Conservation (phyloP, 2,329 filamentous ascomycete species). For the Aspergillus ruber region DNA sequence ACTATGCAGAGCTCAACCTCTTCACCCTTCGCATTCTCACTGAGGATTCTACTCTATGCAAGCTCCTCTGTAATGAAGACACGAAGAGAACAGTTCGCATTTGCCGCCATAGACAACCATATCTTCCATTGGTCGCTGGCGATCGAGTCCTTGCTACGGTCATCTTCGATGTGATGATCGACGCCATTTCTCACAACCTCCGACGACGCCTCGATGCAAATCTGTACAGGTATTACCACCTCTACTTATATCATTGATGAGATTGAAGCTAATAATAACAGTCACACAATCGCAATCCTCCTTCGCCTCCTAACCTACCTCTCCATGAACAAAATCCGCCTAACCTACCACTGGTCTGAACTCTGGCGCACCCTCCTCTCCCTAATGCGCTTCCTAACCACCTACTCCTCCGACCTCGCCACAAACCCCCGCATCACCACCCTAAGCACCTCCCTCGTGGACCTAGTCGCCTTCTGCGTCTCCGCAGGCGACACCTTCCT, state of each 20-base stretch:
- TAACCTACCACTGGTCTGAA: conserved; percentile 90
- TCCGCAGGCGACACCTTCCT: conserved; percentile 86
- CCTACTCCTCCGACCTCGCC: conserved; percentile 73
- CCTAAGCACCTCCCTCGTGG: conserved; percentile 70
- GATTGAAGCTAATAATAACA: conserved; percentile 15
- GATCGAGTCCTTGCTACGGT: conserved; percentile 69
- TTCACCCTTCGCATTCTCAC: conserved; percentile 80
- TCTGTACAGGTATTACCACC: conserved; percentile 58
- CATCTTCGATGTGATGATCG: conserved; percentile 79
- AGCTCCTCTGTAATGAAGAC: conserved; percentile 75
- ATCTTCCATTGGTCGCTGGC: conserved; percentile 65
- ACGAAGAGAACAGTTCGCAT: conserved; percentile 68
- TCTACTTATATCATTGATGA: not conserved
- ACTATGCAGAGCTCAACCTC: conserved; percentile 79
- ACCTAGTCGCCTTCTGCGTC: conserved; percentile 75
- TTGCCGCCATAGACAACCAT: conserved; percentile 82
- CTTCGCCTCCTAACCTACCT: conserved; percentile 78
- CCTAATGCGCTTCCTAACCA: conserved; percentile 82
- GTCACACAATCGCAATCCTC: conserved; percentile 71
- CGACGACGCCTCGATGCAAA: conserved; percentile 75
- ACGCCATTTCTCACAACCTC: conserved; percentile 91
- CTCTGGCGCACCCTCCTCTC: conserved; percentile 85
- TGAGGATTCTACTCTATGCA: conserved; percentile 76
- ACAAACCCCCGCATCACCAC: conserved; percentile 61
- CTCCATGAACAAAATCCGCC: conserved; percentile 70